Evolutionary conservation across 164 flowering plant genomes (phyloP).

Genomic region (Vitis cinerea): DNA sequence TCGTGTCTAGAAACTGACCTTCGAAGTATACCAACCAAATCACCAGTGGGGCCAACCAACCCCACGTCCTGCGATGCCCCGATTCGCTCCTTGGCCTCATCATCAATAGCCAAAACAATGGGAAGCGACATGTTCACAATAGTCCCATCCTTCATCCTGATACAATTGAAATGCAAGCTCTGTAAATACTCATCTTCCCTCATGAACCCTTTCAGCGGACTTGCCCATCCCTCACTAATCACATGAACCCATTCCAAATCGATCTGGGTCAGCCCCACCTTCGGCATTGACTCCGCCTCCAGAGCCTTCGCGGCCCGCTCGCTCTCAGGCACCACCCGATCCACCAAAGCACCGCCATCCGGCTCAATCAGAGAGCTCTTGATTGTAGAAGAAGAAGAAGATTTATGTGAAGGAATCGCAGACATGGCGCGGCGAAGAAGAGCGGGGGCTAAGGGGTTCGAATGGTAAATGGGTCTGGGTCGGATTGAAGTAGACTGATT

Average conservation of each 20-base stretch:
- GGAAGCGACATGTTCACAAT: constrained; percentile 93
- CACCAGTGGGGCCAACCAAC: constrained; percentile 60
- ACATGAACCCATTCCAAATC: constrained; percentile 96
- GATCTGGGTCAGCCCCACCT: constrained; percentile 52
- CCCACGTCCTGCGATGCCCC: constrained; percentile 57
- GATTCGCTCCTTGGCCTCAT: constrained; percentile 58
- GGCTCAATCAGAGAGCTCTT: constrained; percentile 88
- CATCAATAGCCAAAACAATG: constrained; percentile 84
- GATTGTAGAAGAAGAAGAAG: constrained; percentile 17
- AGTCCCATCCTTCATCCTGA: constrained; percentile 58
- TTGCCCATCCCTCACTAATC: constrained; percentile 95
- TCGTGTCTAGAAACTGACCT: constrained; percentile 38
- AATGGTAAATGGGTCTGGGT: constrained; percentile 34
- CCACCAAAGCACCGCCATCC: constrained; percentile 79
- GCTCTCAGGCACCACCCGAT: constrained; percentile 73
- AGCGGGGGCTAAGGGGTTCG: constrained; percentile 23
- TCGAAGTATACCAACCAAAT: constrained; percentile 60
- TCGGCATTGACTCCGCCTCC: constrained; percentile 64
- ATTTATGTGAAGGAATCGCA: constrained; percentile 17
- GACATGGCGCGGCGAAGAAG: constrained; percentile 14
- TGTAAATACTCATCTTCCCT: constrained; percentile 89
- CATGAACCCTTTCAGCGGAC: constrained; percentile 92
- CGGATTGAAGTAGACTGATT: constrained; percentile 13
- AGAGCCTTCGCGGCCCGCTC: constrained; percentile 38
- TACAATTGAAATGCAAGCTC: constrained; percentile 81